A percentile compares a stretch with the other conserved stretches of the same genome.
phyloP scores from a whole-genome alignment of 202 grass and related monocot species.

The Schoenoplectus tabernaemontani region DNA sequence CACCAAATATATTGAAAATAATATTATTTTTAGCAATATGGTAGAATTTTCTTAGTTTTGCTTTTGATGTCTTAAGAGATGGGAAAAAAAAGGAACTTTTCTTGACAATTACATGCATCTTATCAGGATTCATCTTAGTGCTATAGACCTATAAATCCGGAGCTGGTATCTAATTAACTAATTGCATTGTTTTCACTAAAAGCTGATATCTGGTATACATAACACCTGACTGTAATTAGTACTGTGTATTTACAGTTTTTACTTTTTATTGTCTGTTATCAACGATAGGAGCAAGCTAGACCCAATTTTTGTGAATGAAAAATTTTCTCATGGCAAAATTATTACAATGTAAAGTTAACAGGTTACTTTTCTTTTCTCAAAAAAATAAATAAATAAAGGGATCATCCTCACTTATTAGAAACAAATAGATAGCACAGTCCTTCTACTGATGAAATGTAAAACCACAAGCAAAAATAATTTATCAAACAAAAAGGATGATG shows the following conservation, averaged over 20 bases:
- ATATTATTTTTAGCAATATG: no score
- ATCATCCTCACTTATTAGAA: neutral
- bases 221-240: neutral
- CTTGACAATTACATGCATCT: neutral
- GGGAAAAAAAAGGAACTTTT: no score
- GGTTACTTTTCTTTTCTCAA: neutral
- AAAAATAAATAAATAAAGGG: neutral
- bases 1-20: no score
- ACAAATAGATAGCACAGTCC: neutral
- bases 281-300: neutral
- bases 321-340: neutral
- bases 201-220: no score
- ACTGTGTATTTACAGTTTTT: neutral
- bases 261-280: neutral
- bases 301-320: neutral
- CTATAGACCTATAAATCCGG: neutral
- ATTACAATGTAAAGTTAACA: neutral
- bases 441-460: slow-evolving; percentile 19
- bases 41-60: no score
- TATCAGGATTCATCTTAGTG: neutral
- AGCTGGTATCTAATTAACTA: neutral
- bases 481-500: slow-evolving; percentile 3
- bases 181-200: no score
- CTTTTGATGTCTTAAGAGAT: no score
- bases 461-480: slow-evolving; percentile 15